Conservation (phyloP, 2,329 filamentous ascomycete species). For the Scytalidium sp. region DNA sequence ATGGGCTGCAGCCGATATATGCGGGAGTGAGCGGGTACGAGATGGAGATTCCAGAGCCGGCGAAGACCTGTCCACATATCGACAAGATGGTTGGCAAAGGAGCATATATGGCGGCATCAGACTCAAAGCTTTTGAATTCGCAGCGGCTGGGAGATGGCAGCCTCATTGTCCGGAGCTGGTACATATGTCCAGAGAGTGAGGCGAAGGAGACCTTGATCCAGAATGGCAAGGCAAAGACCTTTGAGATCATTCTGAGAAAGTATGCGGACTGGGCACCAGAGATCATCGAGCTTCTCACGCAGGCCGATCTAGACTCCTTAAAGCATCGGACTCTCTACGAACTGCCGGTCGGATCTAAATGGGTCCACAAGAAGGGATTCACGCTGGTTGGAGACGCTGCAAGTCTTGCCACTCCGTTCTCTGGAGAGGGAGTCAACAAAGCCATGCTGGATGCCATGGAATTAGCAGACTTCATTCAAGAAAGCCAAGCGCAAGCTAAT, state of each 20-base stretch:
- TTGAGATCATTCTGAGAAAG: constrained; percentile 17
- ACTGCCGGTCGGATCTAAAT: constrained; percentile 14
- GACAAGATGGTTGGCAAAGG: constrained; percentile 23
- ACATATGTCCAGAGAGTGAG: too few species aligned
- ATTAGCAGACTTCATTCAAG: constrained; percentile 35
- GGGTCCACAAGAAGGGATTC: constrained; percentile 27
- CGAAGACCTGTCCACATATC: constrained; percentile 19
- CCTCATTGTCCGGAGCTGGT: constrained; percentile 7
- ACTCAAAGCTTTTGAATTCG: constrained; percentile 22
- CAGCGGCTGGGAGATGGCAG: constrained; percentile 20
- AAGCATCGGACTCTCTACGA: constrained; percentile 20
- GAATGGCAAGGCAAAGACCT: too few species aligned
- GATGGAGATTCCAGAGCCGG: constrained; percentile 21
- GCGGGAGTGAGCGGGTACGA: constrained; percentile 34
- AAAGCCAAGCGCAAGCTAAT: background rate
- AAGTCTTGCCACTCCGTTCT: constrained; percentile 44
- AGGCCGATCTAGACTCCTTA: constrained; percentile 19
- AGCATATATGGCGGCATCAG: constrained; percentile 21
- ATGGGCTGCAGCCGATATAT: constrained; percentile 30
- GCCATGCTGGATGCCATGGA: constrained; percentile 36
- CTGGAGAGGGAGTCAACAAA: constrained; percentile 39
- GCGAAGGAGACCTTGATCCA: too few species aligned
- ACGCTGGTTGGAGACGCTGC: constrained; percentile 50
- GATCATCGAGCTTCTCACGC: constrained; percentile 23
- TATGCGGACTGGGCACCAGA: constrained; percentile 24